Conservation (phyloP, 2,329 filamentous ascomycete species). For the Aspergillus fructus region DNA sequence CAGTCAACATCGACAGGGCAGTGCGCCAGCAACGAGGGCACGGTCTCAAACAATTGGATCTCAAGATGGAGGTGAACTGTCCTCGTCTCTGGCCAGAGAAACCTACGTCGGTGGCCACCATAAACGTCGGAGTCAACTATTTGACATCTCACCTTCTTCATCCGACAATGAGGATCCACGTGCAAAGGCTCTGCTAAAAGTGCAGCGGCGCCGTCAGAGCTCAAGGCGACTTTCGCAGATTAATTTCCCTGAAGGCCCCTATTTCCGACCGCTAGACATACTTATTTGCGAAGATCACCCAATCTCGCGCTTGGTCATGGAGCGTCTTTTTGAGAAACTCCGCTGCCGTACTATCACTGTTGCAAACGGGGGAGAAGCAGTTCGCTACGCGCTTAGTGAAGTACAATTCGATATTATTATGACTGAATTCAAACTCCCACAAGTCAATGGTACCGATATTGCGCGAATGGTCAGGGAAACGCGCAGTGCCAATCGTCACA, state of each 20-base stretch:
- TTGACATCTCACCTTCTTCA: conserved; percentile 94
- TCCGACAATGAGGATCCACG: conserved; percentile 96
- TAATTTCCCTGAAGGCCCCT: conserved; percentile 76
- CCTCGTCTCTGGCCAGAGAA: conserved; percentile 61
- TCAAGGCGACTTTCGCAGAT: conserved; percentile 93
- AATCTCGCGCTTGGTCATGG: conserved; percentile 97
- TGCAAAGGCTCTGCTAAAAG: conserved; percentile 83
- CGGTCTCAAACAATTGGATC: conserved; percentile 92
- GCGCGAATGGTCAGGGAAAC: conserved; percentile 97
- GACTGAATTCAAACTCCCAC: conserved; percentile 92
- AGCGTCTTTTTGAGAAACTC: conserved; percentile 91
- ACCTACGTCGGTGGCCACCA: conserved; percentile 68
- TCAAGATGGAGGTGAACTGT: conserved; percentile 75
- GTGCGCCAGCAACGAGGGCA: conserved; percentile 66
- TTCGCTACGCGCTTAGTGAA: conserved; percentile 91
- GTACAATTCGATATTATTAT: conserved; percentile 99
- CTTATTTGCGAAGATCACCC: conserved; percentile 98
- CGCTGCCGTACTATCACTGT: conserved; percentile 93
- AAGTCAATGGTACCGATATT: conserved; percentile 92
- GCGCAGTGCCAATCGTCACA: conserved; percentile 90
- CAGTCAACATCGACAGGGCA: conserved; percentile 61
- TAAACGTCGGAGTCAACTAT: conserved; percentile 89
- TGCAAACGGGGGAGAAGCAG: conserved; percentile 83
- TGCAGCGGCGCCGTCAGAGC: conserved; percentile 91
- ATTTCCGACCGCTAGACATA: conserved; percentile 87